Percentiles rank a stretch among this genome's conserved stretches.
These are phyloP conservation scores for Boeremia exigua DNA, from an alignment of 2,329 filamentous ascomycete genomes.

Conservation along the genomic window DNA sequence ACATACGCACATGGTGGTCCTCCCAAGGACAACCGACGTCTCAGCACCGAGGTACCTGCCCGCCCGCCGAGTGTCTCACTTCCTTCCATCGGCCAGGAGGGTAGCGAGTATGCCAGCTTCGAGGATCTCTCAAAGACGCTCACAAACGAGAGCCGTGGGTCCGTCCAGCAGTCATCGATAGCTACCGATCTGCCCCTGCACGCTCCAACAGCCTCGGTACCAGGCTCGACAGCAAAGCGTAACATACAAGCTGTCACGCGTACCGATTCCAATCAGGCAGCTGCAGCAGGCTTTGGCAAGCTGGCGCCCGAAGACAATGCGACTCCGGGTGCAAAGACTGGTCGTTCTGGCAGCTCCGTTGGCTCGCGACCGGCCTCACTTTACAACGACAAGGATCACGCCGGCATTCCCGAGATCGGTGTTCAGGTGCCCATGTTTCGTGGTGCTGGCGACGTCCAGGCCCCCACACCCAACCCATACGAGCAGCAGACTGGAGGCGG, in stretches of 20 bases:
- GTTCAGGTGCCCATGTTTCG: conserved; percentile 93
- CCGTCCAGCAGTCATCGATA: conserved; percentile 77
- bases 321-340: conserved; percentile 27
- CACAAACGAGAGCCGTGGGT: conserved; percentile 42
- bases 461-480: conserved; percentile 78
- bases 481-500: conserved; percentile 49
- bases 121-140: conserved; percentile 49
- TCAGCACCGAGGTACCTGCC: conserved; percentile 52
- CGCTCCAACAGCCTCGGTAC: conserved; percentile 86
- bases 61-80: conserved; percentile 80
- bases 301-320: conserved; percentile 44
- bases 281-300: conserved; percentile 82
- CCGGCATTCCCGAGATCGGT: conserved; percentile 91
- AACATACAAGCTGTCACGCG: conserved; percentile 84
- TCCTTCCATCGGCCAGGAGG: conserved; percentile 88
- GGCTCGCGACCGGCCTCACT: conserved; percentile 61
- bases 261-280: conserved; percentile 87
- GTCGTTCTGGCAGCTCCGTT: conserved; percentile 42
- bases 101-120: conserved; percentile 80
- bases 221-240: conserved; percentile 80
- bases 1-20: conserved; percentile 55
- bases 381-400: conserved; percentile 69
- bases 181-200: conserved; percentile 83
- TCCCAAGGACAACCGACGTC: conserved; percentile 42
- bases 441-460: conserved; percentile 93